Conservation (phyloP, 1,284 basidiomycete genomes). For the Pisolithus thermaeus region DNA sequence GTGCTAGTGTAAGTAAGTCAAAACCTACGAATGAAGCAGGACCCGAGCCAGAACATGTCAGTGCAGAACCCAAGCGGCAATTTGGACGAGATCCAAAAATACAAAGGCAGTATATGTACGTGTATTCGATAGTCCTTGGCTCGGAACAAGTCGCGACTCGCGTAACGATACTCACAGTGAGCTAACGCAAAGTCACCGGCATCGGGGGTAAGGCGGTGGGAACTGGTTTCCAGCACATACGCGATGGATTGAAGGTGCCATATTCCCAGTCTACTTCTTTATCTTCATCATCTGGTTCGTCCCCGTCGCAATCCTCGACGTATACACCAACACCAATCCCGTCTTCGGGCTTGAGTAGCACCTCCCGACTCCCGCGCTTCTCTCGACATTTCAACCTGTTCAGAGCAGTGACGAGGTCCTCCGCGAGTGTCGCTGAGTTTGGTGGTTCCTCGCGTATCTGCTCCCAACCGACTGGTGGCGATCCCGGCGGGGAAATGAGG, state of each 20-base stretch:
- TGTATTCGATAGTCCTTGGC: constrained; percentile 23
- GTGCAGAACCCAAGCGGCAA: not conserved
- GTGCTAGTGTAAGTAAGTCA: not conserved
- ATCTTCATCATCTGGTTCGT: constrained; percentile 28
- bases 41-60: not conserved
- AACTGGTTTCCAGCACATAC: constrained; percentile 44
- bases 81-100: constrained; percentile 15
- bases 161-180: constrained; percentile 18
- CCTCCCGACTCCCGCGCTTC: constrained; percentile 40
- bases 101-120: constrained; percentile 22
- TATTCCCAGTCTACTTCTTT: constrained; percentile 56
- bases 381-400: constrained; percentile 47
- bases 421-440: constrained; percentile 80
- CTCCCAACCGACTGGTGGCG: constrained; percentile 96
- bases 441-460: constrained; percentile 89
- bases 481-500: constrained; percentile 97
- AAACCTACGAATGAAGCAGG: not conserved
- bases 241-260: constrained; percentile 46
- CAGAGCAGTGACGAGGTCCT: constrained; percentile 82
- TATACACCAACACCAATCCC: constrained; percentile 71
- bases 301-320: constrained; percentile 59
- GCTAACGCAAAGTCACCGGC: constrained; percentile 24
- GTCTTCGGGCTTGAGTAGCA: constrained; percentile 60
- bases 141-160: constrained; percentile 36
- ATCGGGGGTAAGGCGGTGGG: constrained; percentile 58